Percentiles rank a stretch among this genome's conserved stretches.
Evolutionary conservation across 208 protist species (phyloP).

Genomic region (Crithidia acanthocephali): DNA sequence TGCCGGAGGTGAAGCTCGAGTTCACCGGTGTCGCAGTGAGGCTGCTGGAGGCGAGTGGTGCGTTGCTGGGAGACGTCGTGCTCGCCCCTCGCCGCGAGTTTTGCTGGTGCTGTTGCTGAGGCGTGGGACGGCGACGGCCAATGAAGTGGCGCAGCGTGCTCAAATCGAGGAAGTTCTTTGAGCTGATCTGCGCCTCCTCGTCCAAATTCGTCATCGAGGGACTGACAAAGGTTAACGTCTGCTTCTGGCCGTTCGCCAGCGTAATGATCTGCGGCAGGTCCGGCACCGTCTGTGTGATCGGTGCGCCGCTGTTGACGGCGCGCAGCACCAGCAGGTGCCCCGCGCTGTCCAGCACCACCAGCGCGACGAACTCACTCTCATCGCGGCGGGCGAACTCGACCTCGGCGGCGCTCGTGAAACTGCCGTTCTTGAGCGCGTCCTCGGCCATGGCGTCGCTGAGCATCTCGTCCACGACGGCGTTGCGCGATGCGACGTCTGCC

Average conservation of each 20-base stretch:
- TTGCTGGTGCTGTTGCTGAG: background rate
- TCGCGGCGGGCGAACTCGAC: slow-evolving; percentile 14
- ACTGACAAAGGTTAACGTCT: slow-evolving; percentile 27
- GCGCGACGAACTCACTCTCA: slow-evolving; percentile 26
- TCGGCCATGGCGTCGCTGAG: slow-evolving; percentile 29
- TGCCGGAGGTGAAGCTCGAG: slow-evolving; percentile 15
- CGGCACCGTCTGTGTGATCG: slow-evolving; percentile 51
- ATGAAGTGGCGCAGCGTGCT: slow-evolving; percentile 57
- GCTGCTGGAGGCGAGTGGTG: slow-evolving; percentile 18
- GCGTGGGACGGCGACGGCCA: slow-evolving; percentile 8
- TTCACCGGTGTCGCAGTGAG: slow-evolving; percentile 29
- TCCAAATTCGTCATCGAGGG: slow-evolving; percentile 3
- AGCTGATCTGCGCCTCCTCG: slow-evolving; percentile 24
- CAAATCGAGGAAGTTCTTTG: slow-evolving; percentile 58
- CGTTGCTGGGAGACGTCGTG: slow-evolving; percentile 11
- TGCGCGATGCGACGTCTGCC: slow-evolving; percentile 20
- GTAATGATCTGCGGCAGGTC: slow-evolving; percentile 70
- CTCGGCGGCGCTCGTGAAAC: slow-evolving; percentile 13
- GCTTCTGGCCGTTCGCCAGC: slow-evolving; percentile 30
- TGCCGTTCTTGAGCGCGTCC: slow-evolving; percentile 18
- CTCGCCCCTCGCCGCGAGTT: background rate
- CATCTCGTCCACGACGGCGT: slow-evolving; percentile 37
- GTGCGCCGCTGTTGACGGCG: slow-evolving; percentile 41
- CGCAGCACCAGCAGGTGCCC: slow-evolving; percentile 67
- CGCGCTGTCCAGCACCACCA: slow-evolving; percentile 73